Evolutionary conservation across 768 basidiomycete genomes (phyloP).

Genomic region (Serendipita sp.): DNA sequence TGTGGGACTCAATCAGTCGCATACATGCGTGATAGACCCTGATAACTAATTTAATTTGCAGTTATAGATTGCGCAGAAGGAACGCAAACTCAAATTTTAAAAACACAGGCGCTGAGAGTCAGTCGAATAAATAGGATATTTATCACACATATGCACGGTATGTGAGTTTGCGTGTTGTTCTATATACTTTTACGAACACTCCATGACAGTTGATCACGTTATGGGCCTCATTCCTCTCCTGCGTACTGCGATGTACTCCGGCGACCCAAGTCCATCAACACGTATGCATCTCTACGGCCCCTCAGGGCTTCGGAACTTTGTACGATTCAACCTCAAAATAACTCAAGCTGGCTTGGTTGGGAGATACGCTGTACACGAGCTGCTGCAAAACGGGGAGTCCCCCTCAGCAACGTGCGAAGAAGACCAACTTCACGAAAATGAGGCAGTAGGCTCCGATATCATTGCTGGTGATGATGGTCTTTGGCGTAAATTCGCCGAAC

Average conservation of each 20-base stretch:
- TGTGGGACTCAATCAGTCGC: too few species aligned
- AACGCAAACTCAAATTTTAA: conserved; percentile 46
- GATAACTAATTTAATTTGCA: conserved; percentile 15
- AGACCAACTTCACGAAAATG: conserved; percentile 41
- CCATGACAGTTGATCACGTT: conserved; percentile 43
- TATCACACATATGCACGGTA: conserved; percentile 75
- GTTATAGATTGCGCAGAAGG: conserved; percentile 81
- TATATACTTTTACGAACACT: not conserved
- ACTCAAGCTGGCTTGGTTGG: conserved; percentile 45
- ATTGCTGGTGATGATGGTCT: conserved; percentile 34
- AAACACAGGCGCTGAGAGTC: conserved; percentile 21
- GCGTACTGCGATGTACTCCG: conserved; percentile 34
- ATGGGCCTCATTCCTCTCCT: conserved; percentile 59
- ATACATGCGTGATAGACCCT: not conserved
- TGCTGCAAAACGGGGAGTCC: conserved; percentile 40
- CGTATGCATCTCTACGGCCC: conserved; percentile 65
- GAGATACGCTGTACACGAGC: conserved; percentile 62
- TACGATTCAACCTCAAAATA: conserved; percentile 53
- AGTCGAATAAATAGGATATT: conserved; percentile 50
- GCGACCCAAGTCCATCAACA: conserved; percentile 25
- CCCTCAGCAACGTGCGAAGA: conserved; percentile 28
- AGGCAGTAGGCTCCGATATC: conserved; percentile 47
- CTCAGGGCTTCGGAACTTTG: conserved; percentile 54
- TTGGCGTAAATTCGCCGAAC: conserved; percentile 41
- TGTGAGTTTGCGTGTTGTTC: conserved; percentile 7